phyloP scores from a whole-genome alignment of 176 grass and related monocot species.

The Aegilops sharonensis region DNA sequence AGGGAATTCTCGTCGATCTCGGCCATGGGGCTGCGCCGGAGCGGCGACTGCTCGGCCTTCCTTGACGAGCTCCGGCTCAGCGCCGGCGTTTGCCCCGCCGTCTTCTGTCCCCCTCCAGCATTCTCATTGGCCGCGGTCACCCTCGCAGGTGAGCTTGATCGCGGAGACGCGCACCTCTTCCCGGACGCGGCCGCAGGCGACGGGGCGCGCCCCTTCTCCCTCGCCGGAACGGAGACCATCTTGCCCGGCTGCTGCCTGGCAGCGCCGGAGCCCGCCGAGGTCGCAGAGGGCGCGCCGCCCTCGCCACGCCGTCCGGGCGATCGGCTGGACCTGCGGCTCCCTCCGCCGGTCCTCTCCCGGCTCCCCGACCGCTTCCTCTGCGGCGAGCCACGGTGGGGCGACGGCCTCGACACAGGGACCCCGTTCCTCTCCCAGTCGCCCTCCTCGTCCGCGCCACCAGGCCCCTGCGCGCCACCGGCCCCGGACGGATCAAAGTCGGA shows the following conservation, averaged over 20 bases:
- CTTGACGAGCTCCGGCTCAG: constrained; percentile 86
- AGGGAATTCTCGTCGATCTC: constrained; percentile 75
- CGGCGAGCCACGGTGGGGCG: constrained; percentile 65
- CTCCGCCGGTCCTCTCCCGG: constrained; percentile 50
- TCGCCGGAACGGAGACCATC: constrained; percentile 84
- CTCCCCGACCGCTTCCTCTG: constrained; percentile 72
- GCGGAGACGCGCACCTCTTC: constrained; percentile 66
- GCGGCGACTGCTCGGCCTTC: constrained; percentile 74
- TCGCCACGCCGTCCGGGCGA: constrained; percentile 64
- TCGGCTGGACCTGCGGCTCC: constrained; percentile 68
- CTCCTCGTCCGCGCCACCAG: constrained; percentile 39
- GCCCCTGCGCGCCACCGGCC: not conserved
- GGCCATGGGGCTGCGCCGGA: constrained; percentile 71
- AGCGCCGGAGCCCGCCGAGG: not conserved
- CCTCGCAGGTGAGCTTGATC: constrained; percentile 66
- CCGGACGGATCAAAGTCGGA: constrained; percentile 77
- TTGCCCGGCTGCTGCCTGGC: constrained; percentile 59
- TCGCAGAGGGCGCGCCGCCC: constrained; percentile 1
- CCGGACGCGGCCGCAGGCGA: constrained; percentile 30
- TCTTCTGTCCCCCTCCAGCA: not conserved
- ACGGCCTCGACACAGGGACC: constrained; percentile 44
- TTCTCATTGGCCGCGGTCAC: constrained; percentile 46
- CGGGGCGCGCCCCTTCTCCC: constrained; percentile 56
- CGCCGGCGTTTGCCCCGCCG: constrained; percentile 28
- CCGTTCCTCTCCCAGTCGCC: constrained; percentile 44